phyloP scores from a whole-genome alignment of 179 eudicot species.

The Nepenthes alata region DNA sequence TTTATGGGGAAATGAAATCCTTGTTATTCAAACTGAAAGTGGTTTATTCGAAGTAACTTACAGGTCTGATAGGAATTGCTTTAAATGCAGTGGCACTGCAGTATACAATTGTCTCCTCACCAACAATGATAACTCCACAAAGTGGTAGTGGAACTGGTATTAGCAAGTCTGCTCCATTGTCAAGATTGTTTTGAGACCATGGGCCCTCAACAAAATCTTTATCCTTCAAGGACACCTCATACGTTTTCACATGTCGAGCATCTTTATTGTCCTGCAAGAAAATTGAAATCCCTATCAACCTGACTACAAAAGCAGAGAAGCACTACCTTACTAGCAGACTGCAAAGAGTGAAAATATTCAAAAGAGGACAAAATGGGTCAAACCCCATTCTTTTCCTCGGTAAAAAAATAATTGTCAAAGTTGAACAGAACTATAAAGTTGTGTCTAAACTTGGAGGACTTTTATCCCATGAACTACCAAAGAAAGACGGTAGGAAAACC shows the following conservation, averaged over 20 bases:
- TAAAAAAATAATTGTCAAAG: neutral
- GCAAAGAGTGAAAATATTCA: neutral
- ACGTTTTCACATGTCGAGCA: conserved; percentile 89
- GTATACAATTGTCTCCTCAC: conserved; percentile 93
- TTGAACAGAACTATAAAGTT: too few species aligned
- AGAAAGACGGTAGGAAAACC: conserved; percentile 23
- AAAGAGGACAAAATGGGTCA: neutral
- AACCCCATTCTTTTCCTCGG: neutral
- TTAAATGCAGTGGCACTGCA: conserved; percentile 90
- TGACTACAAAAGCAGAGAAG: too few species aligned
- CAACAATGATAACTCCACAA: conserved; percentile 90
- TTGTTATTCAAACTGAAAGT: neutral
- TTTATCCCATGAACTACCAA: neutral
- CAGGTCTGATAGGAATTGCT: conserved; percentile 94
- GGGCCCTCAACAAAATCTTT: conserved; percentile 97
- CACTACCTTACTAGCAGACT: neutral
- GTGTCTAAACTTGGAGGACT: too few species aligned
- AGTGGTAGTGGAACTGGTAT: conserved; percentile 96
- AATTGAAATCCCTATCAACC: neutral
- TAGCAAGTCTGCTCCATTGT: conserved; percentile 89
- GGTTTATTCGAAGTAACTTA: conserved; percentile 15
- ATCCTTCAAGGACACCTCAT: conserved; percentile 85
- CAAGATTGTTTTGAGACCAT: conserved; percentile 97
- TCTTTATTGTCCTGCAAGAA: conserved; percentile 83
- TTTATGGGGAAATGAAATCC: neutral